A percentile compares a stretch with the other conserved stretches of the same genome.
phyloP scores from a whole-genome alignment of 1,284 basidiomycete species.

The Fomitopsis schrenkii region DNA sequence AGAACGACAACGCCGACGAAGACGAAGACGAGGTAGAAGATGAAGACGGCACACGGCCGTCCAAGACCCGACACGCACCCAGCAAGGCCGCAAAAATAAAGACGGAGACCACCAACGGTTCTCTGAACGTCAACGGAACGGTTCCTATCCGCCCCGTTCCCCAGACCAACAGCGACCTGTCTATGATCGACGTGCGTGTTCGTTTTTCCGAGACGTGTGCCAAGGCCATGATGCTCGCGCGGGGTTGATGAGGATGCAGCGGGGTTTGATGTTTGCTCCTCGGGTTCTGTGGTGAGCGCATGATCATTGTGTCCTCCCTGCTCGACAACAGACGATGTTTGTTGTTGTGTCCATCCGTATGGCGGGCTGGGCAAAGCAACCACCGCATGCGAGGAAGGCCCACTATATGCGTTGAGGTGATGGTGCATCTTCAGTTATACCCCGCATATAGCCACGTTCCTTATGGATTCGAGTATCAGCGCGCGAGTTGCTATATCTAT shows the following conservation, averaged over 20 bases:
- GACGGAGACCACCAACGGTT: constrained; percentile 14
- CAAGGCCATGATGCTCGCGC: background rate
- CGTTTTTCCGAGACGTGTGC: background rate
- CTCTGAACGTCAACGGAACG: constrained; percentile 20
- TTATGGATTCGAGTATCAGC: background rate
- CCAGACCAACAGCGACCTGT: constrained; percentile 14
- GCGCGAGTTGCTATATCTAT: background rate
- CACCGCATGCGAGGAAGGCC: no score
- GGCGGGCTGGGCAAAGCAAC: no score
- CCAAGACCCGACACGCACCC: constrained; percentile 19
- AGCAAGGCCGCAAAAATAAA: constrained; percentile 18
- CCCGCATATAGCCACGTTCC: background rate
- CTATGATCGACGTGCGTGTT: constrained; percentile 19
- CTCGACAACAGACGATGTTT: no score
- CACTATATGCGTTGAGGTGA: no score
- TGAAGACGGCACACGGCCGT: constrained; percentile 26
- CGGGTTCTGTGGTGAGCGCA: no score
- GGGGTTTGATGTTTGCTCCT: background rate
- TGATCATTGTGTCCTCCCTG: no score
- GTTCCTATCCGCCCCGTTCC: constrained; percentile 22
- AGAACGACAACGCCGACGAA: constrained; percentile 35
- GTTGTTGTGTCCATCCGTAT: no score
- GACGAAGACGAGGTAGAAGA: constrained; percentile 43
- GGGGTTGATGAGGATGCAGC: background rate
- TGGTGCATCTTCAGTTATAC: no score